Conservation (phyloP, 257 asterid genomes). For the Dorcoceras hygrometricum region DNA sequence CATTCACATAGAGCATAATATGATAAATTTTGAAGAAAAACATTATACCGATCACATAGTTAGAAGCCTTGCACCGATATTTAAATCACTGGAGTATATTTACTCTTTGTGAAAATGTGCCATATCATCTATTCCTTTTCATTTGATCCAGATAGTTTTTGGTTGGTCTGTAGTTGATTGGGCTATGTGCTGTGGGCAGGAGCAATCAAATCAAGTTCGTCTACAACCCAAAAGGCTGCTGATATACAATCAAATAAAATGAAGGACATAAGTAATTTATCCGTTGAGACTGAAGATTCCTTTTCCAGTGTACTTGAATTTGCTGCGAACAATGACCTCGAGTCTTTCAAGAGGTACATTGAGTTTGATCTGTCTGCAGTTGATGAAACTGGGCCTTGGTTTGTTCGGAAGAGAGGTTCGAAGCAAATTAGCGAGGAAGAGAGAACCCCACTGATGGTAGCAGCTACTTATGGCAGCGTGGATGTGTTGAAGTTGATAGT, state of each 20-base stretch:
- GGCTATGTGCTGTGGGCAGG: constrained; percentile 56
- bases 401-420: constrained; percentile 64
- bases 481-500: constrained; percentile 76
- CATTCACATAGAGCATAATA: background rate
- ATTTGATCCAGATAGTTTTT: constrained; percentile 21
- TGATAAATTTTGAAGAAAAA: too few relatives aligned
- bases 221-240: constrained; percentile 24
- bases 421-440: constrained; percentile 65
- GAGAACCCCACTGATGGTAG: constrained; percentile 90
- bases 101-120: background rate
- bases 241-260: constrained; percentile 27
- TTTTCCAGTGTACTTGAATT: constrained; percentile 78
- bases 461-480: constrained; percentile 77
- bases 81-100: too few relatives aligned
- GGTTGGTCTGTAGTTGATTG: constrained; percentile 44
- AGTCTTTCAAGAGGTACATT: constrained; percentile 60
- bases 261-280: constrained; percentile 43
- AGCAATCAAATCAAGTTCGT: constrained; percentile 32
- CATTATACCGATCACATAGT: background rate
- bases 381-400: constrained; percentile 81
- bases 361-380: constrained; percentile 69
- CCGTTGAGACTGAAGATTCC: constrained; percentile 61
- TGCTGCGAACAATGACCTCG: constrained; percentile 78
- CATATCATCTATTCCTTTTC: background rate
- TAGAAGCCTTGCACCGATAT: background rate